These are phyloP conservation scores for Juncus effusus DNA, from an alignment of 176 grass and related monocot species.

Conservation along the genomic window DNA sequence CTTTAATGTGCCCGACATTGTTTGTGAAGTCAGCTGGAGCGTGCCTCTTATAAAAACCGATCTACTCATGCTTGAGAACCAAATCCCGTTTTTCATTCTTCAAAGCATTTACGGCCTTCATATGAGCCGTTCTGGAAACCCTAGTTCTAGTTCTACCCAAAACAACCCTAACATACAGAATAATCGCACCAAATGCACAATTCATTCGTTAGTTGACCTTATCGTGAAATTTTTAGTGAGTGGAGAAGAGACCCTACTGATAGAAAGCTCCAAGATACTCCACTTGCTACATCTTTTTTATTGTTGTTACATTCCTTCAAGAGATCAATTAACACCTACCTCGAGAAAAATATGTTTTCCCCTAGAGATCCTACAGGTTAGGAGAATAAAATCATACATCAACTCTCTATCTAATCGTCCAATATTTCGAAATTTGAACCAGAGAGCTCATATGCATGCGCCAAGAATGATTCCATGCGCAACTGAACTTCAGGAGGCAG, in stretches of 20 bases:
- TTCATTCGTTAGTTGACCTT: too few species aligned
- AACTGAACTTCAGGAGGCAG: background rate
- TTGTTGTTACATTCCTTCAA: constrained; percentile 4
- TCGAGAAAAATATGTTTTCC: too few species aligned
- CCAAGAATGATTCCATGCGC: constrained; percentile 24
- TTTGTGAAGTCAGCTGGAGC: constrained; percentile 8
- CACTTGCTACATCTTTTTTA: constrained; percentile 30
- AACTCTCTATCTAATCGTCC: background rate
- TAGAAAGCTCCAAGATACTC: background rate
- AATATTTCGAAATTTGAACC: too few species aligned
- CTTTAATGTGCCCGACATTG: constrained; percentile 8
- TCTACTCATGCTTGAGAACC: constrained; percentile 25
- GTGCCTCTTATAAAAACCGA: constrained; percentile 25
- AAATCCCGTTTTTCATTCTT: constrained; percentile 16
- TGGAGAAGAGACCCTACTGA: too few species aligned
- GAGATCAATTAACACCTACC: too few species aligned
- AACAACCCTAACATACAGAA: background rate
- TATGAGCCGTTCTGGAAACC: background rate
- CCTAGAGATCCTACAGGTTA: background rate
- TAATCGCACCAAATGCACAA: too few species aligned
- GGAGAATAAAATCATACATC: background rate
- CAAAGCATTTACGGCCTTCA: background rate
- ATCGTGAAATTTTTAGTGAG: too few species aligned
- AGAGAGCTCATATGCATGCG: too few species aligned
- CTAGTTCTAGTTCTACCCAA: background rate